A percentile compares a stretch with the other conserved stretches of the same genome.
phyloP scores from a whole-genome alignment of 2,329 filamentous ascomycete genomes.

The Myotisia sp. region DNA sequence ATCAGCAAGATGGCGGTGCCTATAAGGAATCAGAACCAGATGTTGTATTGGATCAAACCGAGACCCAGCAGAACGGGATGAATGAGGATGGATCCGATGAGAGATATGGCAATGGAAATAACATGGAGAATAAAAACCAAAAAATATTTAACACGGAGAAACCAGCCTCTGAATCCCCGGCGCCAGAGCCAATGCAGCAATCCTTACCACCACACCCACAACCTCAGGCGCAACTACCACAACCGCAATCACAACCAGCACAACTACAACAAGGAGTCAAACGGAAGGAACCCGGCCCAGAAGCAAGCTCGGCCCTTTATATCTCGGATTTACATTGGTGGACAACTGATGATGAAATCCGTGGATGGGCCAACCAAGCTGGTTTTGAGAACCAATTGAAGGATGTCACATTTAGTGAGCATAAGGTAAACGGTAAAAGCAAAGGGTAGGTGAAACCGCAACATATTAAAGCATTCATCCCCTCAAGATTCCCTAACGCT shows the following conservation, averaged over 20 bases:
- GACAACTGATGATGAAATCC: constrained; percentile 89
- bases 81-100: constrained; percentile 13
- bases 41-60: constrained; percentile 26
- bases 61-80: constrained; percentile 18
- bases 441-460: constrained; percentile 90
- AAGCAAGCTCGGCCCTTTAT: constrained; percentile 57
- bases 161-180: constrained; percentile 14
- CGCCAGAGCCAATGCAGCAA: constrained; percentile 7
- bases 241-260: constrained; percentile 24
- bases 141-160: constrained; percentile 14
- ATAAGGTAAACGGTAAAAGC: constrained; percentile 97
- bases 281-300: constrained; percentile 48
- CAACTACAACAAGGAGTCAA: constrained; percentile 45
- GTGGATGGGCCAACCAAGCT: constrained; percentile 70
- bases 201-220: constrained; percentile 23
- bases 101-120: constrained; percentile 17
- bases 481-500: too few relatives aligned
- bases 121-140: constrained; percentile 14
- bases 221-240: constrained; percentile 13
- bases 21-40: constrained; percentile 28
- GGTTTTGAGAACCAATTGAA: constrained; percentile 70
- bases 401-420: constrained; percentile 92
- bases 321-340: constrained; percentile 92
- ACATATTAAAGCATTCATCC: too few relatives aligned
- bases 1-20: constrained; percentile 34